Base-by-base conservation (phyloP, 345 rosid genomes). In the Erysimum cheiranthoides region DNA sequence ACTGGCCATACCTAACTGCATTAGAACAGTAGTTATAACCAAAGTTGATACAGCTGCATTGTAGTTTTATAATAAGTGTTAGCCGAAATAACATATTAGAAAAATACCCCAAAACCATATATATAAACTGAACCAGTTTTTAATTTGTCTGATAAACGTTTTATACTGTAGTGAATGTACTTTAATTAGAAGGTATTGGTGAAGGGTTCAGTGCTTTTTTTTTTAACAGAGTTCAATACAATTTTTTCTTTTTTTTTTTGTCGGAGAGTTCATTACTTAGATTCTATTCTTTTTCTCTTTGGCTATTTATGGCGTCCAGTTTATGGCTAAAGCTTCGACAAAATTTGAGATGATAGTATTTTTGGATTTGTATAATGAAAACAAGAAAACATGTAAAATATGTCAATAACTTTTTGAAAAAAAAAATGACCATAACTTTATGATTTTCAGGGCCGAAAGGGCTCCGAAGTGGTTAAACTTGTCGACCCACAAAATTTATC, bases 1-100 rank as follows among this genome's bases (percentile, higher is more conserved):
- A 57, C 94, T 89, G 5, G 96, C 87, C 98, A 90, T 93, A 2
- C 96, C 98, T 52, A 90, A 67, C 96, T 92, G 86, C 82, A 77
- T 65, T 46, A 60, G 13, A 5, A 16, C 8, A 6, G 43, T 27
- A 32, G 21, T 5, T 11, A 40, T 56, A 56, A 17, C 35, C 30
- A 53, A 42, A 57, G 28, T 39, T 6, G 7, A 43, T 32, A 56
- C 32, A 12, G 31, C 0, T 5, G 0, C 5, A 16, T n/a, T n/a
- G n/a, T 7, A 42, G 13, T 3, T 56, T 10, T 5, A 42, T 10
- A n/a, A 5, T 38, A 38, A n/a, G 3, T 39, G 61, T 6, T 27
- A 39, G 17, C 30, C 10, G 8, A 70, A 43, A 13, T 40, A 54
- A 68, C 63, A 38, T 17, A 42, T 31, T 31, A 12, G 13, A 6